phyloP scores from a whole-genome alignment of 2,329 filamentous ascomycete genomes.

The Trichoderma atroviride region DNA sequence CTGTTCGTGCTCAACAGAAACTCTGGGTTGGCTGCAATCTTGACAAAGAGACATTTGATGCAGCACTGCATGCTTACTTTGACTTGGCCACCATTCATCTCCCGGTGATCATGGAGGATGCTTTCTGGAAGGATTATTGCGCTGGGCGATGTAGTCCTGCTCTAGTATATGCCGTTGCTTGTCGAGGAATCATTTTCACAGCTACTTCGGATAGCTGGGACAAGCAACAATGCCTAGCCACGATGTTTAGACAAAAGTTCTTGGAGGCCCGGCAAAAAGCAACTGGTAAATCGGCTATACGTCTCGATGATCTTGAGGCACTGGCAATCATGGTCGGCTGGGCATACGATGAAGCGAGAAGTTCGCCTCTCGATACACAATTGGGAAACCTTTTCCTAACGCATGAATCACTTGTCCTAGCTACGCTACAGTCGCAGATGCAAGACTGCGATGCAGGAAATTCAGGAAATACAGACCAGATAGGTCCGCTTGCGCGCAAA shows the following conservation, averaged over 20 bases:
- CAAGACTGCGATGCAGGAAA: neutral
- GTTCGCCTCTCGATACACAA: neutral
- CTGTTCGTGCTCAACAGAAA: neutral
- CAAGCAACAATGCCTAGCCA: neutral
- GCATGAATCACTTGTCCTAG: constrained; percentile 11
- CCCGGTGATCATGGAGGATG: constrained; percentile 13
- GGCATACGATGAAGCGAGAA: constrained; percentile 4
- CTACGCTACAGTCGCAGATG: constrained; percentile 3
- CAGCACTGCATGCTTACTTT: constrained; percentile 12
- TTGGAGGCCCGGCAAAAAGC: neutral
- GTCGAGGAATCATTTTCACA: constrained; percentile 5
- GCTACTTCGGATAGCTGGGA: neutral
- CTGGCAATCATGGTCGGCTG: constrained; percentile 3
- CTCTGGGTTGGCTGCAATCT: neutral
- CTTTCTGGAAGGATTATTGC: constrained; percentile 9
- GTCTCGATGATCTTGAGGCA: constrained; percentile 11
- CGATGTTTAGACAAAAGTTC: constrained; percentile 9
- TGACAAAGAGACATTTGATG: neutral
- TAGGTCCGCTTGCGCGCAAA: neutral
- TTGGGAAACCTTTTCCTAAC: constrained; percentile 7
- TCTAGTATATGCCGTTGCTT: constrained; percentile 11
- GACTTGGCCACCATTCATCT: neutral
- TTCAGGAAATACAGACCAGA: neutral
- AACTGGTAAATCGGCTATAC: neutral
- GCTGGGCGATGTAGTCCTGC: constrained; percentile 3